Base-by-base conservation (phyloP, 106 monocot species). In the Triglochin maritima region DNA sequence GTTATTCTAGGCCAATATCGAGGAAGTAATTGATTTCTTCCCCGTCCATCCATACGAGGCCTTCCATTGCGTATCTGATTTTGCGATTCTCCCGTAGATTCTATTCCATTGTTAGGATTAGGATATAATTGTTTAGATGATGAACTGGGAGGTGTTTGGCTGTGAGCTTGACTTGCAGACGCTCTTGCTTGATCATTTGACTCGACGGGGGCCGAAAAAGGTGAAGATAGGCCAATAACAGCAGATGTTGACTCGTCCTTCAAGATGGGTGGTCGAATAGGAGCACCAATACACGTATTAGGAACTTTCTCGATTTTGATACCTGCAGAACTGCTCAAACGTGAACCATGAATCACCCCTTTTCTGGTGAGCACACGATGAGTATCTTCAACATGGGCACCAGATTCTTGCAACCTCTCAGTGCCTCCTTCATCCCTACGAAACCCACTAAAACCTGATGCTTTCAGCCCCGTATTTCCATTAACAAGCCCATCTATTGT, bases 1-100 rank as follows among this genome's bases (percentile, higher is more conserved):
- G 87, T 87, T 67, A 87, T 84, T 70, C 87, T 82, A 47, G 89
- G 89, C 86, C 86, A 83, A 79, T 86, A 86, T 54, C 89, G 83
- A 69, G 81, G 81, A 83, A 90, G 81, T 69, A 87, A 58, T 47
- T 83, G 88, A 41, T 74, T 50, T 51, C 82, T 73, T 50, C 78
- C 64, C 57, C 79, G 61, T 44, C 71, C 69, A 65, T 90, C 90
- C 49, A 71, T 57, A 63, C 81, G 67, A 6, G 81, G 76, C 64
- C 79, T 87, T 79, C 79, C 81, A 81, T 71, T 79, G 41, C 84
- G 83, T n/a, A 77, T 46, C 13, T 84, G 83, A 29, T 69, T 3
- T 79, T 79, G 83, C 47, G 65, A 52, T 10, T 76, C 75, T 7
- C 46, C 66, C 55, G 47, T 43, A 47, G 62, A 53, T 3, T 76